Conservation (phyloP, 2,329 filamentous ascomycete species). For the Colletotrichum coccodes region DNA sequence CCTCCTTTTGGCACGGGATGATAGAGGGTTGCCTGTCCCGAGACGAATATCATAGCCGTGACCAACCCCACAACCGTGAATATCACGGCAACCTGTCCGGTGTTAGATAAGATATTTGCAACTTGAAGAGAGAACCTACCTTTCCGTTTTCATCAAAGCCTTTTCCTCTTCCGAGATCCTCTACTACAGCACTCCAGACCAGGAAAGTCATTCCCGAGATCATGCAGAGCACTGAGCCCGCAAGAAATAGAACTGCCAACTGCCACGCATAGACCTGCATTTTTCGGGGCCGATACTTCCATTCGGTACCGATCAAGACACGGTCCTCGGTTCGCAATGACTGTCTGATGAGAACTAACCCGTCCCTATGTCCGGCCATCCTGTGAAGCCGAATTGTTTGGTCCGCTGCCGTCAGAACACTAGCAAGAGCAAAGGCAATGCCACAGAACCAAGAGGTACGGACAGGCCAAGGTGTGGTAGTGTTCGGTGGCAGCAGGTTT, state of each 20-base stretch:
- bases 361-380: slow-evolving; percentile 51
- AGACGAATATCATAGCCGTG: neutral
- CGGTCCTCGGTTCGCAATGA: slow-evolving; percentile 19
- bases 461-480: slow-evolving; percentile 50
- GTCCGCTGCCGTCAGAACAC: slow-evolving; percentile 55
- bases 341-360: slow-evolving; percentile 44
- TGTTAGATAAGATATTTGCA: neutral
- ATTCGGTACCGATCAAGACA: neutral
- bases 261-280: slow-evolving; percentile 38
- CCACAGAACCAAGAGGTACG: slow-evolving; percentile 53
- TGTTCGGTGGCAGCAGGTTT: slow-evolving; percentile 47
- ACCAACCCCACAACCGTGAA: neutral
- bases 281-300: slow-evolving; percentile 20
- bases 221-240: slow-evolving; percentile 35
- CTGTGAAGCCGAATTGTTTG: slow-evolving; percentile 54
- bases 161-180: neutral
- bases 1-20: neutral
- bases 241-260: slow-evolving; percentile 34
- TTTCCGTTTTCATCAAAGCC: slow-evolving; percentile 4
- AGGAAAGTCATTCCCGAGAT: slow-evolving; percentile 34
- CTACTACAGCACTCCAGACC: slow-evolving; percentile 33
- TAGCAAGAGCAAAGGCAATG: slow-evolving; percentile 59
- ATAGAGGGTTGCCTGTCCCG: neutral
- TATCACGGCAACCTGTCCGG: neutral
- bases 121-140: neutral